phyloP scores from a whole-genome alignment of 805 yeast species.

The Lachancea sp. region DNA sequence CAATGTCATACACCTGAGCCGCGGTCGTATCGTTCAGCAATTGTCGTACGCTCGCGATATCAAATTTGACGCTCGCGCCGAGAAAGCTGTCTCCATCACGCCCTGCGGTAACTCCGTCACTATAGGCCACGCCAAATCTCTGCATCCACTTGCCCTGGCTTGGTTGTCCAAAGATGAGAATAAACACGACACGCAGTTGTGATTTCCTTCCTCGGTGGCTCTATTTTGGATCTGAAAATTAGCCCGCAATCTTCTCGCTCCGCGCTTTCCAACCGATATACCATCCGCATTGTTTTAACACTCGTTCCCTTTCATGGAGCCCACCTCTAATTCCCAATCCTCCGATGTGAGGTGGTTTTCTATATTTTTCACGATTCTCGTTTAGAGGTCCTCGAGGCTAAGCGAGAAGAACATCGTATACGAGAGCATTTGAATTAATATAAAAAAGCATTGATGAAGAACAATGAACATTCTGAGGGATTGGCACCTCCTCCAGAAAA shows the following conservation, averaged over 20 bases:
- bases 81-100: slow-evolving; percentile 9
- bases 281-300: neutral
- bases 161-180: slow-evolving; percentile 52
- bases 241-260: neutral
- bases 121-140: slow-evolving; percentile 37
- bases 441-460: neutral
- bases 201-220: neutral
- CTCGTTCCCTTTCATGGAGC: slow-evolving; percentile 1
- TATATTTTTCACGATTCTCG: slow-evolving; percentile 1
- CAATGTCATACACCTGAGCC: slow-evolving; percentile 65
- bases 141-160: slow-evolving; percentile 66
- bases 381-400: neutral
- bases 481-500: too few species aligned
- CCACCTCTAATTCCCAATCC: neutral
- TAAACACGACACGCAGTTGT: neutral
- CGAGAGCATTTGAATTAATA: neutral
- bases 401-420: neutral
- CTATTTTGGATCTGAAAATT: neutral
- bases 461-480: too few species aligned
- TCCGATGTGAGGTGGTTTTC: neutral
- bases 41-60: slow-evolving; percentile 33
- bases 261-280: neutral
- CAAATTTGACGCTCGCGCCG: slow-evolving; percentile 24
- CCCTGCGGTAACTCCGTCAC: slow-evolving; percentile 13
- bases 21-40: slow-evolving; percentile 47